Evolutionary conservation across 257 asterid species (phyloP), one percentile per base, ranked within the genome.

Genomic region (Mentha longifolia): DNA sequence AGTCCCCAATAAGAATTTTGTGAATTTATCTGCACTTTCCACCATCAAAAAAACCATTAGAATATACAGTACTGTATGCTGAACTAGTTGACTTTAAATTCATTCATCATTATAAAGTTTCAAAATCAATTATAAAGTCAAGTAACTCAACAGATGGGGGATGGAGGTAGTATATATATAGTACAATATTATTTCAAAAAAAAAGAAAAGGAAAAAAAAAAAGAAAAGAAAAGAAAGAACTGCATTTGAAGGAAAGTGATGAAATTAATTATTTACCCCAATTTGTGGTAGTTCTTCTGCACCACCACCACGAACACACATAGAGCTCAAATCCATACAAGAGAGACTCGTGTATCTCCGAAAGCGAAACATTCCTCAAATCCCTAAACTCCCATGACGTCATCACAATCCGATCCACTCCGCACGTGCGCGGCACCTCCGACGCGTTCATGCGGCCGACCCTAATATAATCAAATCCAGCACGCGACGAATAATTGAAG

Each of bases 321-420:
- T 2, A 0, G 13, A 59, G 22, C 7, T 67, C 63, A 52, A 67
- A 35, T 33, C 63, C 72, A 12, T 67, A 67, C 50, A 67, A n/a
- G 15, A 51, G 73, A 68, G 73, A 68, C 0, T 13, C n/a, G 6
- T 68, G 73, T 49, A 68, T 54, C 39, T 68, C 41, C 13, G 52
- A 35, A 8, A 68, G 33, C 7, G 73, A 35, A 1, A 54, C 64
- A 4, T 68, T 68, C 9, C 19, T 19, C 3, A 12, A 7, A 37
- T 52, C 64, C 10, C 54, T 7, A 22, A 68, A 67, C 11, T n/a
- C 19, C 75, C 58, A 60, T 0, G 75, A 70, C 4, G 73, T 68
- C 42, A 52, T 0, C 73, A 3, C 64, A 7, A 54, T 8, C 25
- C 7, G 3, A 3, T 68, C 61, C 17, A 67, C 9, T 10, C 14